Percentiles rank a stretch among this genome's conserved stretches.
Conservation (phyloP, 306 rosid species). For the Vigna trinervia region DNA sequence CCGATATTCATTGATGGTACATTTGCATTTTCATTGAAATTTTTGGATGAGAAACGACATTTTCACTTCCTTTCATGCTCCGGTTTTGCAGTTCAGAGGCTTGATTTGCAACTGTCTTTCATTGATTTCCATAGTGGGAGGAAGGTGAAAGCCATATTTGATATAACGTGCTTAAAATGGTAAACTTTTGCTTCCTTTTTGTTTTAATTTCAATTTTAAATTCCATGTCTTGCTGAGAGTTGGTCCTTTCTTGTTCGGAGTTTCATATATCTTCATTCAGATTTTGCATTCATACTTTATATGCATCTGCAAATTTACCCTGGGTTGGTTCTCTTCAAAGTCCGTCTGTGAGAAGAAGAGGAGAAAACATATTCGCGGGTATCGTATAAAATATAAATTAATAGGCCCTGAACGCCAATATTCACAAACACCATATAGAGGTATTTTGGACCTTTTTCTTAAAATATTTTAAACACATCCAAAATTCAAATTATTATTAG, state of each 20-base stretch:
- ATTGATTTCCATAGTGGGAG: conserved; percentile 60
- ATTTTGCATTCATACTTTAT: conserved; percentile 7
- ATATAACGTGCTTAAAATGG: conserved; percentile 81
- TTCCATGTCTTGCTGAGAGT: not conserved
- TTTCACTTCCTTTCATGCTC: conserved; percentile 38
- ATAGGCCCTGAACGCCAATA: no score
- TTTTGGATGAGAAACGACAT: conserved; percentile 8
- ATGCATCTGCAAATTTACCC: not conserved
- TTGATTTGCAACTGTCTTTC: conserved; percentile 75
- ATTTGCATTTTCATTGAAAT: conserved; percentile 9
- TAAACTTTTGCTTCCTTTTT: conserved; percentile 44
- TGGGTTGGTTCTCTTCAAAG: no score
- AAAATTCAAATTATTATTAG: no score
- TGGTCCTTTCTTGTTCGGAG: conserved; percentile 1
- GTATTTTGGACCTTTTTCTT: no score
- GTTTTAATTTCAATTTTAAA: not conserved
- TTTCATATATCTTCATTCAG: conserved; percentile 16
- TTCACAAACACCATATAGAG: no score
- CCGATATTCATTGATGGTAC: conserved; percentile 5
- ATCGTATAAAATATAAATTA: no score
- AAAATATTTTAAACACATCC: no score
- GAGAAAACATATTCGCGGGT: no score
- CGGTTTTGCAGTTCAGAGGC: conserved; percentile 64
- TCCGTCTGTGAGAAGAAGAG: no score
- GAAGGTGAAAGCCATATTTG: conserved; percentile 65